Base-by-base conservation (phyloP, 192 early-diverging fungal genomes). In the Mortierella claussenii region DNA sequence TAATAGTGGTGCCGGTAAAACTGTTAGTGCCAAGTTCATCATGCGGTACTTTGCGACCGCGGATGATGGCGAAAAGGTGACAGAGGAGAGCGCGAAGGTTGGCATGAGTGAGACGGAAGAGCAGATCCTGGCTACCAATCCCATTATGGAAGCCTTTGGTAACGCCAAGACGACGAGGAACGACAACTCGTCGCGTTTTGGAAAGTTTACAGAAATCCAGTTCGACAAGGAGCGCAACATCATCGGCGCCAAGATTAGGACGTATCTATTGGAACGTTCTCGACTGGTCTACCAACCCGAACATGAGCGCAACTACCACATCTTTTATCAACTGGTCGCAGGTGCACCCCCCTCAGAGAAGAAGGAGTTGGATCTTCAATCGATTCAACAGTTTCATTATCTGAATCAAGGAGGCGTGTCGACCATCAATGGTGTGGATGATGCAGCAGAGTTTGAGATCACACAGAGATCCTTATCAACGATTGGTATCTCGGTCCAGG, bases 101-200 rank as follows among this genome's bases (percentile, higher is more conserved):
- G 78, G 88, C 55, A 80, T 92, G 87, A 91, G 87, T 43, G 86
- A 85, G 59, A 87, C 89, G 0, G 93, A 95, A 69, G 91, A 95
- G 67, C 90, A 91, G 83, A 92, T 95, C 58, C 69, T 95, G 58
- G 89, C 97, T 4, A 99, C 96, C 40, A 99, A 99, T 83, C 97
- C 97, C 12, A 97, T 99, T 74, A 96, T 98, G 87, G 97, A 99
- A 88, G 91, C 97, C 47, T 99, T 99, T 78, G 97, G 97, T 68
- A 99, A 99, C 82, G 96, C 97, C 31, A 99, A 99, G 80, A 99
- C 97, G 12, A 98, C 97, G 8, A 84, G 97, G 76, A 99, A 99
- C 86, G 97, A 99, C 85, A 99, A 99, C 86, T 90, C 87, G 59
- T 98, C 96, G 48, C 91, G 97, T 23, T 99, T 99, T 76, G 97